Evolutionary conservation across 2,329 filamentous ascomycete species (phyloP), one percentile per base, ranked within the genome.

Genomic region (Pseudogymnoascus pannorum): DNA sequence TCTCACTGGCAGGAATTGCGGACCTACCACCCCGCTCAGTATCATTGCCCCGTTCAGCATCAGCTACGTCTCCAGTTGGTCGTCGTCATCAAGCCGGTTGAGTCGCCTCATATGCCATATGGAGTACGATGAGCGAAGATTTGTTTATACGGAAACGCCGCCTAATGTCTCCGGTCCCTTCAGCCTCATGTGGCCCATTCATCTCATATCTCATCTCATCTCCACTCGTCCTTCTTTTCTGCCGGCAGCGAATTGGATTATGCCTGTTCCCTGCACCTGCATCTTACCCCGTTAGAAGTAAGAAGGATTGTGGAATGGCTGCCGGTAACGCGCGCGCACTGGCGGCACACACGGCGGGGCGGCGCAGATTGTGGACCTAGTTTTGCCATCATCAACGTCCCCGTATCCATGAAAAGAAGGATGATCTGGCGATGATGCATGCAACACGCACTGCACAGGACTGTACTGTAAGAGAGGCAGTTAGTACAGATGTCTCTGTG

Each of bases 171-270:
- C 40, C 40, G 40, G 18, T 9, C 40, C 35, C 40, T 44, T 44
- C 40, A 44, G 40, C 40, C 40, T 44, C 40, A 44, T 44, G 40
- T 44, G 40, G 40, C 40, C 24, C 40, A 44, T 44, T 44, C 40
- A 44, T 44, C 40, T 44, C 40, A 44, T 44, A 22, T 24, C 20
- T 12, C 36, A 44, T 22, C 20, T 44, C 40, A 24, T 44, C 20
- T 24, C 40, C 18, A 22, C 40, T 24, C 20, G 38, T 8, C 40
- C 12, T 44, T 22, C 18, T 24, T 16, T 44, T 44, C 40, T 42
- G 38, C 38, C 38, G 18, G 9, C 9, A 8, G 12, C 16, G 20
- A 42, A 12, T 42, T 4, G 2, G 3, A 2, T 44, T 11, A 44
- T 44, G 20, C 40, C 40, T 44, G 40, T 44, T 24, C 40, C 40